These are phyloP conservation scores for Cordyceps cateniannulata DNA, from an alignment of 2,329 filamentous ascomycete species.

Conservation along the genomic window DNA sequence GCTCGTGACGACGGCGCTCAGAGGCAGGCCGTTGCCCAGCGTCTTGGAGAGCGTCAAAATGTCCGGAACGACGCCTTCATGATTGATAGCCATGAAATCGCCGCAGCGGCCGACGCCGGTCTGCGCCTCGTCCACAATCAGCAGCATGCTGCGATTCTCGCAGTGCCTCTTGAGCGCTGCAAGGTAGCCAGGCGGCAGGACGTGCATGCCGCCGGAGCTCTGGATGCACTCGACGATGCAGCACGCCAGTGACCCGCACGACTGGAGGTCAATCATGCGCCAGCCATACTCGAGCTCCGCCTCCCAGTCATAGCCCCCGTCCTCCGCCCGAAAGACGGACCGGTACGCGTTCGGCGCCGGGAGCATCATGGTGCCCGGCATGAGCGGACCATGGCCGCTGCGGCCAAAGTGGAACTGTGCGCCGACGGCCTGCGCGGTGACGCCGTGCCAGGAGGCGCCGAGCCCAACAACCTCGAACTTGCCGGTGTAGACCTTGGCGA, in stretches of 20 bases:
- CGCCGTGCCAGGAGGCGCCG: slow-evolving; percentile 53
- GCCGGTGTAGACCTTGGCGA: slow-evolving; percentile 58
- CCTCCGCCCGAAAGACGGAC: slow-evolving; percentile 50
- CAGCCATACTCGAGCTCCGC: slow-evolving; percentile 56
- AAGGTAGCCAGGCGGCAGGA: slow-evolving; percentile 53
- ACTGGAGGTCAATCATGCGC: slow-evolving; percentile 52
- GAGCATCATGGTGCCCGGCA: slow-evolving; percentile 52
- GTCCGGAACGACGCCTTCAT: slow-evolving; percentile 48
- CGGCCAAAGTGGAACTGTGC: slow-evolving; percentile 52
- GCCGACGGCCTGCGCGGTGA: slow-evolving; percentile 48
- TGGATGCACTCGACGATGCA: slow-evolving; percentile 59
- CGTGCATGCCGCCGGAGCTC: slow-evolving; percentile 52
- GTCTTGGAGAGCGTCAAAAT: slow-evolving; percentile 57
- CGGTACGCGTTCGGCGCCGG: slow-evolving; percentile 56
- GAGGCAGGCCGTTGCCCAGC: slow-evolving; percentile 52
- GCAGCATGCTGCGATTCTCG: slow-evolving; percentile 48
- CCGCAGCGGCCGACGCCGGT: slow-evolving; percentile 52
- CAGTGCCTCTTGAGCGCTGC: slow-evolving; percentile 48
- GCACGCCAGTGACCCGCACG: slow-evolving; percentile 55
- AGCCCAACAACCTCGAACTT: slow-evolving; percentile 60
- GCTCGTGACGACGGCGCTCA: slow-evolving; percentile 51
- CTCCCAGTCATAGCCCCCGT: slow-evolving; percentile 57
- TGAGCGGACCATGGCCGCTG: slow-evolving; percentile 38
- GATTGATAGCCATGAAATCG: slow-evolving; percentile 52
- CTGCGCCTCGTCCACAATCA: slow-evolving; percentile 57